phyloP scores from a whole-genome alignment of 2,329 filamentous ascomycete genomes.

The Orbilia quercus region DNA sequence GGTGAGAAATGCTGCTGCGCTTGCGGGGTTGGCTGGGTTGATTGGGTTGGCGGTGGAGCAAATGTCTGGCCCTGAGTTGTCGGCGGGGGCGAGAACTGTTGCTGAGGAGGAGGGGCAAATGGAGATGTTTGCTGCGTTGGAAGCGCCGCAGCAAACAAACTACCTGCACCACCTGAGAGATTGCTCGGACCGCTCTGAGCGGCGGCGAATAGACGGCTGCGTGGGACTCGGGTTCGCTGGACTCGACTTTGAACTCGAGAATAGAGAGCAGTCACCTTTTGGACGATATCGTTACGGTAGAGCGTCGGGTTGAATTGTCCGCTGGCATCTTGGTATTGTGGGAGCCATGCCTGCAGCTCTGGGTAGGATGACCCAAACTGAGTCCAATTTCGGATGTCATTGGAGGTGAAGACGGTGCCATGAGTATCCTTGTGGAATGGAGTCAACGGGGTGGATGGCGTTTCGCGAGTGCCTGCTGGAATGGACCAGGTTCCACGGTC shows the following conservation, averaged over 20 bases:
- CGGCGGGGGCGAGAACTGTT: neutral
- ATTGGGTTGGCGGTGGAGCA: conserved; percentile 27
- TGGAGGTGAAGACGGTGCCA: conserved; percentile 31
- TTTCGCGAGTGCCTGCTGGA: conserved; percentile 39
- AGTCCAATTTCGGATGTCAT: conserved; percentile 49
- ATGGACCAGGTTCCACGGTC: conserved; percentile 51
- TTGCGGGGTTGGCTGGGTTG: conserved; percentile 3
- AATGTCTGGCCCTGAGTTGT: conserved; percentile 18
- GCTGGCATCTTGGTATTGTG: conserved; percentile 28
- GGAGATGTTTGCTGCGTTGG: conserved; percentile 32
- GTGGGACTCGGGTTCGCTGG: conserved; percentile 38
- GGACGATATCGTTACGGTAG: conserved; percentile 45
- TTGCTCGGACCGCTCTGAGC: conserved; percentile 13
- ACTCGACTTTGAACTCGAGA: conserved; percentile 36
- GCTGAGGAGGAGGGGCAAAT: conserved; percentile 20
- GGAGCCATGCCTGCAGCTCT: conserved; percentile 52
- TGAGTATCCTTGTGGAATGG: conserved; percentile 41
- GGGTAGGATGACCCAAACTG: conserved; percentile 47
- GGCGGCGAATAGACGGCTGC: conserved; percentile 41
- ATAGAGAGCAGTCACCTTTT: conserved; percentile 46
- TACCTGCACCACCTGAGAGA: conserved; percentile 2
- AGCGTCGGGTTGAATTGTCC: conserved; percentile 35
- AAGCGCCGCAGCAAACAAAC: conserved; percentile 29
- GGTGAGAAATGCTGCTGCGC: conserved; percentile 19
- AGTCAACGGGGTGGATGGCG: conserved; percentile 29